Evolutionary conservation across 495 filamentous ascomycete species (phyloP).

Genomic region (Choiromyces venosus): DNA sequence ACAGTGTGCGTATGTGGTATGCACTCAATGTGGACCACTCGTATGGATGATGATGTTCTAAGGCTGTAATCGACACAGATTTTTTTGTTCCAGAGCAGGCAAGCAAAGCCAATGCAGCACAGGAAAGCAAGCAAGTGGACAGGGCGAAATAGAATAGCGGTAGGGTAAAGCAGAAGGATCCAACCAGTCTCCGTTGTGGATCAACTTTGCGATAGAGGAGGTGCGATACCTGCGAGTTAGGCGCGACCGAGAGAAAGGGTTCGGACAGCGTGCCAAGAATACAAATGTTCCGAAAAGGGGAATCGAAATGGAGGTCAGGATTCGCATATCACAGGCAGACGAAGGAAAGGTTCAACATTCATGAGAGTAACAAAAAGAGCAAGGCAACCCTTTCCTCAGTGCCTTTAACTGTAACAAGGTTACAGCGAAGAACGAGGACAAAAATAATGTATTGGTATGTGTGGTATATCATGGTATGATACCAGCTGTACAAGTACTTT

Average conservation of each 20-base stretch:
- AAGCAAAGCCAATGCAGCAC: too few species aligned
- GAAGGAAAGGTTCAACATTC: not conserved
- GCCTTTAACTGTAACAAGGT: not conserved
- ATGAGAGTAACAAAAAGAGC: not conserved
- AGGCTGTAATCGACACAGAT: not conserved
- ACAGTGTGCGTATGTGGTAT: conserved; percentile 2
- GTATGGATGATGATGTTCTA: not conserved
- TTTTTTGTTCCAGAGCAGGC: not conserved
- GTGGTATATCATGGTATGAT: not conserved
- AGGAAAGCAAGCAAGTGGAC: too few species aligned
- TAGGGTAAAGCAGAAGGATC: not conserved
- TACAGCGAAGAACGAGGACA: not conserved
- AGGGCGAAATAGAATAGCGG: not conserved
- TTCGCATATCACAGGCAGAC: not conserved
- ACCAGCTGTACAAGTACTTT: not conserved
- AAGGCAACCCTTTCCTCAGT: not conserved
- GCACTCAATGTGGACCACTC: not conserved
- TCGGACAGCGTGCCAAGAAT: not conserved
- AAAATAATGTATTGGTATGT: not conserved
- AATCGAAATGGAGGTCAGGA: not conserved
- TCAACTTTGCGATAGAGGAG: not conserved
- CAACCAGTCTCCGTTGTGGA: not conserved
- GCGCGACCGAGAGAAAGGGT: not conserved
- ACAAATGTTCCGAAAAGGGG: not conserved
- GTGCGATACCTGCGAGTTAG: not conserved